Evolutionary conservation across 164 flowering plant genomes (phyloP).

Genomic region (Annona cherimola): DNA sequence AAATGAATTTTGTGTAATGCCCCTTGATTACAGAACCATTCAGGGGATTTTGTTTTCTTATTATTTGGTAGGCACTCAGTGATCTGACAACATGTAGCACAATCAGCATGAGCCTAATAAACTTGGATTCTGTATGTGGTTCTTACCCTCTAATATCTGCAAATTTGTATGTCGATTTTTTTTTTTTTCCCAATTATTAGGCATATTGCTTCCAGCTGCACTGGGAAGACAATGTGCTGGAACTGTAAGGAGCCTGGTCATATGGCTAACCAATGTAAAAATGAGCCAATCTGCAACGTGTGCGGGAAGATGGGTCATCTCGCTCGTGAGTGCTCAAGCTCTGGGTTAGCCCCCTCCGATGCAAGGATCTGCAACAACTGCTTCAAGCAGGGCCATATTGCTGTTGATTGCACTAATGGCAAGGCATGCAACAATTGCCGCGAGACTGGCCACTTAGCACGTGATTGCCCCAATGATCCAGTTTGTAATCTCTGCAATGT

Average conservation of each 20-base stretch:
- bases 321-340: conserved; percentile 37
- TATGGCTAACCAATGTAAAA: conserved; percentile 48
- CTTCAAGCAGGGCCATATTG: conserved; percentile 48
- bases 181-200: conserved; percentile 22
- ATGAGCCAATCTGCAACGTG: conserved; percentile 54
- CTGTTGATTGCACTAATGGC: conserved; percentile 45
- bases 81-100: too few species aligned
- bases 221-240: conserved; percentile 51
- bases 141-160: too few species aligned
- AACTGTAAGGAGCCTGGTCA: conserved; percentile 65
- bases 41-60: too few species aligned
- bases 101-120: too few species aligned
- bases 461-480: conserved; percentile 53
- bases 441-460: conserved; percentile 54
- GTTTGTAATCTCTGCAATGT: conserved; percentile 62
- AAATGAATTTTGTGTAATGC: too few species aligned
- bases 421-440: conserved; percentile 56
- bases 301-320: conserved; percentile 57
- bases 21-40: too few species aligned
- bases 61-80: too few species aligned
- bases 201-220: conserved; percentile 63
- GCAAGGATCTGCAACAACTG: conserved; percentile 50
- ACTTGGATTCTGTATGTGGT: too few species aligned
- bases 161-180: background rate
- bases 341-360: conserved; percentile 30